Evolutionary conservation across 2,329 filamentous ascomycete genomes (phyloP), one percentile per base, ranked within the genome.

Genomic region (Cryphonectria parasitica): DNA sequence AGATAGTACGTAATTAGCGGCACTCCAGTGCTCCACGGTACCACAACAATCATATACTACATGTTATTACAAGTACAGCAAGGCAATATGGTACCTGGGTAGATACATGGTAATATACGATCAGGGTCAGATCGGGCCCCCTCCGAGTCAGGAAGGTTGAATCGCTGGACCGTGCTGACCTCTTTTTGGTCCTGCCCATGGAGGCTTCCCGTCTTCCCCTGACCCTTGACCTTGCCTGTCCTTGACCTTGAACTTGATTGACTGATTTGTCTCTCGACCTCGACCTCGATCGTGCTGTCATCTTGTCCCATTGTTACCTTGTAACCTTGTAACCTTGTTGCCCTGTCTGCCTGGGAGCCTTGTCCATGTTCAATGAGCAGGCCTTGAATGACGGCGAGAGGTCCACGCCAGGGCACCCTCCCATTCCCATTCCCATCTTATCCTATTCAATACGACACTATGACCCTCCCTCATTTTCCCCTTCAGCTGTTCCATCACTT

Each of bases 141-240:
- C 34, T 54, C 65, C 65, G 65, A 49, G 19, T 60, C 31, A 34
- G 65, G 65, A 61, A 67, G 65, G 65, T 60, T 28, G n/a, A 43
- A 41, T 25, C 28, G 43, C 22, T 64, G 61, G 36, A 17, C 39
- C 61, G 61, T 28, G 61, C 61, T 64, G 22, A 45, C 61, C 61
- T 63, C 25, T 58, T 19, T 19, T 58, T 13, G 25, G 54, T 31
- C 54, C 54, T 58, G 25, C 54, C 28, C 54, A 19, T 19, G 28
- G 54, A 6, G 15, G 54, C 28, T 58, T 58, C 54, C 54, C 54
- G 54, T 58, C 15, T 58, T 31, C 54, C 54, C 54, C 54, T 58
- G 54, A 31, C 25, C 54, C 45, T 49, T 49, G 45, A n/a, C 22
- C 22, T 6, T 34, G 25, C 56, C 13, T 58, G 54, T 2, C 54